Base-by-base conservation (phyloP, 257 asterid genomes). In the Gentiana straminea region DNA sequence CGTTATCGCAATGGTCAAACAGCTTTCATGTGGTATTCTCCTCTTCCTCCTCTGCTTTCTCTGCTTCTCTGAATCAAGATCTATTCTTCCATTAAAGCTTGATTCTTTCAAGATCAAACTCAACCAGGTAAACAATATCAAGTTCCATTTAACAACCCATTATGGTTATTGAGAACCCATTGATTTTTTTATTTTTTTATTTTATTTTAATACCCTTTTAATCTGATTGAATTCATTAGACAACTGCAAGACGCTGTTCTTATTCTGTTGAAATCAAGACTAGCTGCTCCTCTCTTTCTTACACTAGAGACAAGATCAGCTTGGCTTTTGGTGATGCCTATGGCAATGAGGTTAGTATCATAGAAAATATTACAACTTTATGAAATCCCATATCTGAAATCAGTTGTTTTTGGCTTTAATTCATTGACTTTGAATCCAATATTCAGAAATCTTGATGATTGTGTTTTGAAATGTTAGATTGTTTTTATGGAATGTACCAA, bases 211-310 rank as follows among this genome's bases (percentile, higher is more conserved):
- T 8, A 35, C 10, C n/a, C 49, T 3, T 8, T 56, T 15, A 8
- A 4, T 38, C 13, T 1, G 3, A 5, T 2, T 24, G 1, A 24
- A 24, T 49, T 15, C 0, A 55, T 2, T 47, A 64, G 69, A 15
- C 39, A 2, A 44, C 51, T 44, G 69, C 62, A 59, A 62, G 58
- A 35, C 65, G 58, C 51, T 70, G 80, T 50, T 46, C 70, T 41
- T 73, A 74, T 71, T 64, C 75, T 47, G 64, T 77, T 51, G 44
- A 54, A 2, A 73, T 77, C 68, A 77, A 68, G 62, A 77, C 83
- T 41, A 77, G 83, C 55, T 77, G 83, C 50, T 70, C 83, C 44
- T 77, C 83, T 13, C 4, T 71, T 4, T 43, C 62, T 4, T 59
- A 68, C 69, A 74, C 78, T 43, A 62, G 73, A 64, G 83, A 70